phyloP scores from a whole-genome alignment of 768 basidiomycete genomes.

The Amanita exitialis region DNA sequence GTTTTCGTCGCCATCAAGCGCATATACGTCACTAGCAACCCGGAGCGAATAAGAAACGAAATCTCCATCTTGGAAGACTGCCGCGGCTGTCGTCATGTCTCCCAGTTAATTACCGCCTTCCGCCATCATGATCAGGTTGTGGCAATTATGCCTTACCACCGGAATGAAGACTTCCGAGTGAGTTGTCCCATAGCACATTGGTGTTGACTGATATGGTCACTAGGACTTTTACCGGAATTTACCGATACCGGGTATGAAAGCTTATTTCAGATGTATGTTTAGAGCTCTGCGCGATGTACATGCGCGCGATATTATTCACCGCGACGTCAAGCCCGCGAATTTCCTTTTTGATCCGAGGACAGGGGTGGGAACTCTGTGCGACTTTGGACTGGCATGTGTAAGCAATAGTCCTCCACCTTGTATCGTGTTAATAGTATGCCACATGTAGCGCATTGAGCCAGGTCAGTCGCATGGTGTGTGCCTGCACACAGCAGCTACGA shows the following conservation, averaged over 20 bases:
- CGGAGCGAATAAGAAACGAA: slow-evolving; percentile 88
- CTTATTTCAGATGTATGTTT: slow-evolving; percentile 87
- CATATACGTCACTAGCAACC: slow-evolving; percentile 94
- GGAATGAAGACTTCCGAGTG: slow-evolving; percentile 90
- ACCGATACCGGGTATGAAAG: slow-evolving; percentile 66
- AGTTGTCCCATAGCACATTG: slow-evolving; percentile 18
- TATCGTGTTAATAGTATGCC: background rate
- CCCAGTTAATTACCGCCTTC: slow-evolving; percentile 93
- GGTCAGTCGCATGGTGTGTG: slow-evolving; percentile 46
- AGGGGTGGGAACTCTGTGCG: slow-evolving; percentile 79
- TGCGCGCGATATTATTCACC: slow-evolving; percentile 79
- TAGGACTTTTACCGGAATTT: slow-evolving; percentile 74
- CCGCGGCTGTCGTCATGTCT: slow-evolving; percentile 78
- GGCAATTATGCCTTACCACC: slow-evolving; percentile 87
- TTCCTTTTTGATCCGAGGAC: slow-evolving; percentile 87
- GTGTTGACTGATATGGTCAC: background rate
- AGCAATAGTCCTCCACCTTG: slow-evolving; percentile 14
- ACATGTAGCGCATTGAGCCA: slow-evolving; percentile 44
- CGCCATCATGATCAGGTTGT: slow-evolving; percentile 87
- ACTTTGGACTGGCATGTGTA: slow-evolving; percentile 94
- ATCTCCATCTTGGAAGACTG: slow-evolving; percentile 81
- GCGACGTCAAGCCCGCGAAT: slow-evolving; percentile 97
- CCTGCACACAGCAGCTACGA: slow-evolving; percentile 64
- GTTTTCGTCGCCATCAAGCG: slow-evolving; percentile 91
- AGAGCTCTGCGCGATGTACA: slow-evolving; percentile 87